A percentile compares a stretch with the other conserved stretches of the same genome.
phyloP scores from a whole-genome alignment of 2,329 filamentous ascomycete genomes.

The Thielaviopsis musarum region DNA sequence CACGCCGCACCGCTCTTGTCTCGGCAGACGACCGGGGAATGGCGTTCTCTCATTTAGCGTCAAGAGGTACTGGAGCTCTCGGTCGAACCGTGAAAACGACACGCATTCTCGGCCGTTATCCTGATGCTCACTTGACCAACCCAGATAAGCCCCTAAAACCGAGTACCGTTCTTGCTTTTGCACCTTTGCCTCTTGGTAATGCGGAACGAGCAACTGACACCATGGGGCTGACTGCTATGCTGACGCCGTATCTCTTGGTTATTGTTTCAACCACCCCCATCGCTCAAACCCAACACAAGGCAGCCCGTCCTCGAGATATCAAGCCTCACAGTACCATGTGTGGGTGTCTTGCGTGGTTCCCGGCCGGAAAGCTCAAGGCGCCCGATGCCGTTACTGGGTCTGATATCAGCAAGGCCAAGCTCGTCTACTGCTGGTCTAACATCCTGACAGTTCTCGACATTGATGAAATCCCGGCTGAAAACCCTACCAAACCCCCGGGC shows the following conservation, averaged over 20 bases:
- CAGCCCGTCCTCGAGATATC: slow-evolving; percentile 77
- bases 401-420: slow-evolving; percentile 62
- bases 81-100: slow-evolving; percentile 78
- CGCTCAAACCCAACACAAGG: slow-evolving; percentile 92
- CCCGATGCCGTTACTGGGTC: slow-evolving; percentile 49
- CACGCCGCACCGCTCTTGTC: slow-evolving; percentile 80
- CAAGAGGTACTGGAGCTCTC: slow-evolving; percentile 72
- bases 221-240: slow-evolving; percentile 81
- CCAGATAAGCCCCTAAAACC: slow-evolving; percentile 61
- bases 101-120: slow-evolving; percentile 81
- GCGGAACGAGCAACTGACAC: slow-evolving; percentile 74
- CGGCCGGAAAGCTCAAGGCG: slow-evolving; percentile 78
- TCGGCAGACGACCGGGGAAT: slow-evolving; percentile 91
- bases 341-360: slow-evolving; percentile 92
- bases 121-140: slow-evolving; percentile 41
- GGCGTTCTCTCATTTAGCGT: slow-evolving; percentile 95
- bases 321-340: slow-evolving; percentile 81
- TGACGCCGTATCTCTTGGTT: slow-evolving; percentile 88
- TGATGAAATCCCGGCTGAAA: slow-evolving; percentile 49
- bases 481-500: slow-evolving; percentile 60
- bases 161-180: slow-evolving; percentile 86
- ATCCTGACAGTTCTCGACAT: slow-evolving; percentile 88
- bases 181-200: slow-evolving; percentile 82
- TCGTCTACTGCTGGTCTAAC: slow-evolving; percentile 98
- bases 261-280: slow-evolving; percentile 95